Evolutionary conservation across 208 protist species (phyloP), one percentile per base, ranked within the genome.

Genomic region (Entamoeba invadens): DNA sequence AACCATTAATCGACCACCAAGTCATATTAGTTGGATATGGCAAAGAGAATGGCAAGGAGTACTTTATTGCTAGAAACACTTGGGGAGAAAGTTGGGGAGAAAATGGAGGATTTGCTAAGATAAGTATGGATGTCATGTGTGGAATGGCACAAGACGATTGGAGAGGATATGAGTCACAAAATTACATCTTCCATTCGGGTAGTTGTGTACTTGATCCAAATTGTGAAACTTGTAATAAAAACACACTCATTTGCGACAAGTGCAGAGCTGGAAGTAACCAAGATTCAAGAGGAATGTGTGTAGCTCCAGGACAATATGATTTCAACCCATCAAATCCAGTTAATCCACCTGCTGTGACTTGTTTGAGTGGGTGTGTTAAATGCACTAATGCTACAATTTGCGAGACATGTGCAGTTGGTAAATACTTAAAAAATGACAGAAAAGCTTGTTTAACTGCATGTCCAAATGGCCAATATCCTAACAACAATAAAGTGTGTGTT

Each of bases 1-100:
- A n/a, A n/a, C n/a, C n/a, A n/a, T 42, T 87, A 35, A 87, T 35
- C 51, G 95, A 96, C 45, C 97, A 97, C 91, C 96, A 94, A 50
- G 94, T 94, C 44, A 18, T 45, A 6, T 50, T 94, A 45, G 42
- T 94, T 42, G 94, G 94, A 1, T 94, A 72, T 47, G 94, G 94
- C 35, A 1, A 25, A 51, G 91, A 93, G 25, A 93, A 94, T 91
- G 87, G 68, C 5, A 3, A 38, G 12, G 31, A 92, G n/a, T 94
- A 92, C 92, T 94, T 91, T 91, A 93, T 57, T 5, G 45, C 57
- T n/a, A 93, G 45, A 47, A 93, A 93, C 44, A 68, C 92, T 3
- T 93, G 92, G 92, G 45, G 31, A 38, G 31, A 6, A 42, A 46
- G 46, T 38, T 93, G 14, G 14, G 92, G 92, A 38, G 92, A 93